Base-by-base conservation (phyloP, 305 asterid genomes). In the Stenogyne calaminthoides region DNA sequence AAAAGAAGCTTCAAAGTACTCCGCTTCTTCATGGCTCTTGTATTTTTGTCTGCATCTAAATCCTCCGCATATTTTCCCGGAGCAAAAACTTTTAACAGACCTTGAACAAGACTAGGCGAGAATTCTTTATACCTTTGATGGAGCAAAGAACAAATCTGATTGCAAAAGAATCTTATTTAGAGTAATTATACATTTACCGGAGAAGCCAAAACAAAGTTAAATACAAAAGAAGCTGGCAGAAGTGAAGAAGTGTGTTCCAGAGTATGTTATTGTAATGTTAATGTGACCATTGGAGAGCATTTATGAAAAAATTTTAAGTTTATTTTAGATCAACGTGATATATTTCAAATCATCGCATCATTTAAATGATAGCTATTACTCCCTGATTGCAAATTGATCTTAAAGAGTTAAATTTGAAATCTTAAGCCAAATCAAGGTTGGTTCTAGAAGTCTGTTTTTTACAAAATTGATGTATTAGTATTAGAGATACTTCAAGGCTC, bases 111-210 rank as follows among this genome's bases (percentile, higher is more conserved):
- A 84, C 90, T 88, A 51, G 93, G 93, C 20, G 98, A 88, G 82
- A 95, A 95, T 66, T 95, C 99, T 69, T 80, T 89, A 87, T 95
- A 95, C 80, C 99, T 89, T 76, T 91, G 99, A 86, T 95, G 99
- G 79, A 95, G 96, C 88, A 95, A 83, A 80, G 98, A 95, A 84
- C 99, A 93, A 80, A 95, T 86, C 99, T 95, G 88, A 73, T 66
- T 73, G 52, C 73, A 79, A 64, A 77, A 80, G 42, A 67, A 69
- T 67, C 44, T 59, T 69, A 67, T 59, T 29, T 84, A 59, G 46
- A 67, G 19, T 16, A 69, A 46, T 15, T 65, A 40, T 14, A 46
- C 40, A 40, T 49, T 62, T 54, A 32, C 55, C 71, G 39, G 15
- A 76, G 62, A 40, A 42, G 67, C 36, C 62, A 49, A 78, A 70